phyloP scores from a whole-genome alignment of 1,284 basidiomycete genomes.

The Tilletiopsis washingtonensis region DNA sequence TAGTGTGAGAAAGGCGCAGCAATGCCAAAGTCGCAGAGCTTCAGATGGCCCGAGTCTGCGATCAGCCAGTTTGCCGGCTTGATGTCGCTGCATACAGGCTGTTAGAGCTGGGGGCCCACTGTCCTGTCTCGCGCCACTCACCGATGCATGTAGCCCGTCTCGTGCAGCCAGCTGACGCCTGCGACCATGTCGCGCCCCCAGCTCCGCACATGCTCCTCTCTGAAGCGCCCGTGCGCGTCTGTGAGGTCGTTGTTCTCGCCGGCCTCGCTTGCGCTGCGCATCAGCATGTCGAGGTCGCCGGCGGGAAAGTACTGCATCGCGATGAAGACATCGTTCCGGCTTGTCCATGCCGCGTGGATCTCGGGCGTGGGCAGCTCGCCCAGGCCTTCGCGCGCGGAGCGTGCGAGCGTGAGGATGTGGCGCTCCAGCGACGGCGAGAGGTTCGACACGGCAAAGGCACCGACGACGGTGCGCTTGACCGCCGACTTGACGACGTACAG shows the following conservation, averaged over 20 bases:
- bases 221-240: constrained; percentile 21
- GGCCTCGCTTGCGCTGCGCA: constrained; percentile 19
- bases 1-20: constrained; percentile 42
- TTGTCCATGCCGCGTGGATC: constrained; percentile 40
- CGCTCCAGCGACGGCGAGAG: constrained; percentile 37
- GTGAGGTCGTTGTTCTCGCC: background rate
- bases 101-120: background rate
- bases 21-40: constrained; percentile 45
- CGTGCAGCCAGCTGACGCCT: constrained; percentile 42
- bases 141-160: constrained; percentile 34
- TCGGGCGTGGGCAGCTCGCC: constrained; percentile 21
- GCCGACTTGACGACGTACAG: constrained; percentile 44
- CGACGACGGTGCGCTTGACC: constrained; percentile 38
- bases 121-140: background rate
- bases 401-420: constrained; percentile 15
- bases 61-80: constrained; percentile 45
- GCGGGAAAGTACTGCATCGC: constrained; percentile 45
- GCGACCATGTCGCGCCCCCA: constrained; percentile 43
- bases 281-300: constrained; percentile 42
- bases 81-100: constrained; percentile 23
- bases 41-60: constrained; percentile 36
- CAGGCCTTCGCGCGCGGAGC: background rate
- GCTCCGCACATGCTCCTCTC: constrained; percentile 28
- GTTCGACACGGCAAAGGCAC: constrained; percentile 13
- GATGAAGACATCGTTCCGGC: constrained; percentile 35